These are phyloP conservation scores for Evernia prunastri DNA, from an alignment of 495 filamentous ascomycete species.

Conservation along the genomic window DNA sequence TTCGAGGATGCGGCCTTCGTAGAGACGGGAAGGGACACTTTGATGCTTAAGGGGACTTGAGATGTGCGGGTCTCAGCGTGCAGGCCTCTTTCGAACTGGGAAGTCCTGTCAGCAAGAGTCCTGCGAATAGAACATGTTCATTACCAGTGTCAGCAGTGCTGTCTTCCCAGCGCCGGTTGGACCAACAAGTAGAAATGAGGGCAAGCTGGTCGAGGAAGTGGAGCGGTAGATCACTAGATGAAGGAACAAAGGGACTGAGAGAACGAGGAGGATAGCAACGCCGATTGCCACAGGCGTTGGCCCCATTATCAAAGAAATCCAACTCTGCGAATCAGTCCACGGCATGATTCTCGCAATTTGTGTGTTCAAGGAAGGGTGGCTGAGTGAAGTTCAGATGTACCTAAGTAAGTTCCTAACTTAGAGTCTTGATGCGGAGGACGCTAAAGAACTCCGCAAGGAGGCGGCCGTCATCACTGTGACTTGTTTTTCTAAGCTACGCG, in stretches of 20 bases:
- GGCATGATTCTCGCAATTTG: slow-evolving; percentile 6
- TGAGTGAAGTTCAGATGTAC: too few species aligned
- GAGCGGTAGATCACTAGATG: slow-evolving; percentile 67
- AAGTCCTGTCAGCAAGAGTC: slow-evolving; percentile 3
- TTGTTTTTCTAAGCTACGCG: background rate
- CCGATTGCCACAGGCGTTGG: slow-evolving; percentile 43
- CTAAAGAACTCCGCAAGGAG: background rate
- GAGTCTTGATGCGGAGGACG: slow-evolving; percentile 3
- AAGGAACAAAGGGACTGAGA: slow-evolving; percentile 68
- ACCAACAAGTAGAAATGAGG: slow-evolving; percentile 79
- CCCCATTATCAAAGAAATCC: slow-evolving; percentile 23
- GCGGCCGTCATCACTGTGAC: background rate
- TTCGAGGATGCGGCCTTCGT: slow-evolving; percentile 56
- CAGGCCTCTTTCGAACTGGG: slow-evolving; percentile 24
- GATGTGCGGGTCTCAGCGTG: slow-evolving; percentile 64
- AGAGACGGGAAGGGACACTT: slow-evolving; percentile 62
- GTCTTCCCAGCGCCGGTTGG: slow-evolving; percentile 87
- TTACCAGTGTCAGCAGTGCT: slow-evolving; percentile 70
- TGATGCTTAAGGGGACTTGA: slow-evolving; percentile 64
- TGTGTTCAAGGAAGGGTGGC: background rate
- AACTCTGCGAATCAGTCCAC: slow-evolving; percentile 25
- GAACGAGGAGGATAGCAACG: slow-evolving; percentile 59
- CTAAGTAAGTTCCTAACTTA: too few species aligned
- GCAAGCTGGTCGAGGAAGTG: slow-evolving; percentile 58
- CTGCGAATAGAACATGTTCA: slow-evolving; percentile 10